These are phyloP conservation scores for Taphrina sp. DNA, from an alignment of 1,139 yeast genomes.

Conservation along the genomic window DNA sequence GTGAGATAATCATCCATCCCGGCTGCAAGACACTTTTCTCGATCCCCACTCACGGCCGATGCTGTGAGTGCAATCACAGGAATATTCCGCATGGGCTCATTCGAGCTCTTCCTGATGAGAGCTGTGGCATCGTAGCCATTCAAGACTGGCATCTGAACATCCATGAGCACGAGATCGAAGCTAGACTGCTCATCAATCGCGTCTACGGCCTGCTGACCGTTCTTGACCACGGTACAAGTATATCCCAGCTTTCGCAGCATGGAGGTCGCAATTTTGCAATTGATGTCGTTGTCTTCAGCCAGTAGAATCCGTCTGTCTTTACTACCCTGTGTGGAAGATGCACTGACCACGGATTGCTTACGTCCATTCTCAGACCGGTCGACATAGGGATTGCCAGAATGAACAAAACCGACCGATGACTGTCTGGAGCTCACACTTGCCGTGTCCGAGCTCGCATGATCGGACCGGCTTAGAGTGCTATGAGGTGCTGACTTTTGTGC, in stretches of 20 bases:
- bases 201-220: constrained; percentile 38
- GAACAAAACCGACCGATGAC: background rate
- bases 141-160: constrained; percentile 57
- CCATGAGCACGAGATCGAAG: constrained; percentile 55
- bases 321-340: constrained; percentile 16
- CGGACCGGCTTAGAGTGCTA: background rate
- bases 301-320: constrained; percentile 41
- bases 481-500: background rate
- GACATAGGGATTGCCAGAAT: background rate
- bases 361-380: background rate
- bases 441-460: background rate
- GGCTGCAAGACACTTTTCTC: constrained; percentile 51
- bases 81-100: constrained; percentile 28
- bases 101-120: constrained; percentile 42
- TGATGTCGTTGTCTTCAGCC: constrained; percentile 57
- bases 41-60: constrained; percentile 58
- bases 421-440: background rate
- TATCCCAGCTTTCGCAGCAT: constrained; percentile 57
- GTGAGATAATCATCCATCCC: constrained; percentile 60
- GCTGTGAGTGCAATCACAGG: constrained; percentile 57
- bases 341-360: background rate
- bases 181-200: constrained; percentile 40
- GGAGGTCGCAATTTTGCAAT: constrained; percentile 54
- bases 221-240: constrained; percentile 26
- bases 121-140: constrained; percentile 45